Evolutionary conservation across 495 filamentous ascomycete species (phyloP), one percentile per base, ranked within the genome.

Genomic region (Polyplosphaeria fusca): DNA sequence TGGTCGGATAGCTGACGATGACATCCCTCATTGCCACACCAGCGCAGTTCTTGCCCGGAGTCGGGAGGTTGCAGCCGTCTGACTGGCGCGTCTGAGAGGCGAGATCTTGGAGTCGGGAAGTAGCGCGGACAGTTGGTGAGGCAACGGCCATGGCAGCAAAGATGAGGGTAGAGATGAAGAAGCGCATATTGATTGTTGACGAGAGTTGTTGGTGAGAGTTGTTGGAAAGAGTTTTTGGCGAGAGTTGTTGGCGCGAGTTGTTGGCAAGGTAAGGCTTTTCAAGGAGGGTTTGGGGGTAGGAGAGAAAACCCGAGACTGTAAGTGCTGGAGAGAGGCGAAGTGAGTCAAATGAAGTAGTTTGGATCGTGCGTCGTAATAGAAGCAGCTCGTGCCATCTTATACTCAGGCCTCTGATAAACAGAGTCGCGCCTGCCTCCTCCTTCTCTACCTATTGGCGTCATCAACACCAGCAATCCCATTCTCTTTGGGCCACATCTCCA

Each of bases 1-100:
- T 22, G 3, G 37, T 60, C 12, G 9, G 14, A 20, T 52, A 60
- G 5, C 24, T 16, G 47, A 60, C 27, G 32, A 60, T 60, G 49
- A 60, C 56, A 26, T 60, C 56, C 23, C 38, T 52, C 46, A 51
- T 51, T 2, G n/a, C 1, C 7, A 25, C 25, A 20, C 47, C 56
- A 0, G 56, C 56, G 19, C 56, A 60, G 49, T 52, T 60, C 25
- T 16, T 25, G 54, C 37, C 38, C 4, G 54, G 45, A 3, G 26
- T 26, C 16, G 54, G 45, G 14, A 58, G 27, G 1, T 11, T 45
- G 39, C 50, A 53, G 7, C 20, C 38, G 50, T 30, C 38, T 20
- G 54, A 50, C 22, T 14, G 13, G 20, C 13, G 11, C 37, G 37
- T 23, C n/a, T 25, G 14, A 35, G 20, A 3, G 30, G 13, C 3